Base-by-base conservation (phyloP, 1,284 basidiomycete genomes). In the Xerocomus minutiporus region DNA sequence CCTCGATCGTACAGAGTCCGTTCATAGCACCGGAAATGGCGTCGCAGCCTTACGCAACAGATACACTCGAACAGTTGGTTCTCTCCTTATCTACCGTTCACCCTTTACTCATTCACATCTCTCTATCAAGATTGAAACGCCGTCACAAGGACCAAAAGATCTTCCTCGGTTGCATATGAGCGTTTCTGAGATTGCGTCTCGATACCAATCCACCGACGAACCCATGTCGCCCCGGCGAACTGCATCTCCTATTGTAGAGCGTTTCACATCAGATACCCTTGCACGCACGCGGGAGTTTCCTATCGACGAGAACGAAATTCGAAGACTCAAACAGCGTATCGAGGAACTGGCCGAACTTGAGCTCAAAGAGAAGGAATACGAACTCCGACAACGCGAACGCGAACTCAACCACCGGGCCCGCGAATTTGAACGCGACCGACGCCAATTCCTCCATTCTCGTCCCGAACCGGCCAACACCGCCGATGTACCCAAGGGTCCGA, bases 41-140 rank as follows among this genome's bases (percentile, higher is more conserved):
- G 86, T 90, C 36, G 84, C 87, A 43, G 80, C 81, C 0, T 80
- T 90, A 73, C 76, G 84, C 34, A 80, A 78, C 60, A 78, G 78
- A 51, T 89, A 86, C 61, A 75, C 78, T 26, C 75, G 72, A 46
- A 72, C 66, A 51, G 87, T 88, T 59, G 46, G 81, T 72, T 17
- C 38, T 34, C 55, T 46, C 55, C 50, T 40, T 50, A 25, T 20
- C 13, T 45, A 12, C 8, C 38, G 9, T 20, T 31, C 29, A 31
- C 26, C 56, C 36, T 34, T 48, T 44, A 17, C 42, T 26, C 47
- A 17, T 28, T 63, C 15, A 52, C 42, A 17, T 29, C 44, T 6
- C 9, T 23, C 11, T 17, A 44, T 55, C 41, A 56, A 86, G 81
- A 70, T 79, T 49, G 77, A 74, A 12, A 71, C 76, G 3, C 63